A percentile compares a stretch with the other conserved stretches of the same genome.
phyloP scores from a whole-genome alignment of 2,329 filamentous ascomycete genomes.

The Coniochaeta sp. region DNA sequence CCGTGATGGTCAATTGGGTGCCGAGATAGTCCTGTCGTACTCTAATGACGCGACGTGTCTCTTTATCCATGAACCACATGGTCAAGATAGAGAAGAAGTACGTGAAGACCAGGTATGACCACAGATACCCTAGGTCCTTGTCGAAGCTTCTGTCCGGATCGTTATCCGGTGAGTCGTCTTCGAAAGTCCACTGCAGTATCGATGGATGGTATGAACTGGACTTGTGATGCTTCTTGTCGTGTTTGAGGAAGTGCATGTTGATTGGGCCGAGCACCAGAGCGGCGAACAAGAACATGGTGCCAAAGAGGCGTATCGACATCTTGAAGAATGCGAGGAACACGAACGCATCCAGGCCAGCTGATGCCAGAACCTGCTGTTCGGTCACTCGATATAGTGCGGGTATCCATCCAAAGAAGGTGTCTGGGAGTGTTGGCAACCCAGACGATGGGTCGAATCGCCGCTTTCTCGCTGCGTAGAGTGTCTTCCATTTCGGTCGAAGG shows the following conservation, averaged over 20 bases:
- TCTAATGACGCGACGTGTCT: slow-evolving; percentile 80
- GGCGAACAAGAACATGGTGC: slow-evolving; percentile 74
- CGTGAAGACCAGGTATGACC: slow-evolving; percentile 91
- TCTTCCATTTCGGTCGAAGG: slow-evolving; percentile 84
- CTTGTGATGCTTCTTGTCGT: slow-evolving; percentile 5
- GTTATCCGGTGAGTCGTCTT: slow-evolving; percentile 13
- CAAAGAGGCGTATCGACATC: slow-evolving; percentile 81
- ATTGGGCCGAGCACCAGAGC: slow-evolving; percentile 77
- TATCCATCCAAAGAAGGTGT: slow-evolving; percentile 90
- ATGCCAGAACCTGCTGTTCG: slow-evolving; percentile 82
- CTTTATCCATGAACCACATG: slow-evolving; percentile 72
- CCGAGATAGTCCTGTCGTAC: slow-evolving; percentile 87
- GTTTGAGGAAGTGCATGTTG: slow-evolving; percentile 57
- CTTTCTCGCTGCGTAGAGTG: slow-evolving; percentile 84
- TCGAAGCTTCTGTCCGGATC: slow-evolving; percentile 22
- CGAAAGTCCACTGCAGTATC: slow-evolving; percentile 8
- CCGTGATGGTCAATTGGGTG: slow-evolving; percentile 89
- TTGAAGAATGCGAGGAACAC: slow-evolving; percentile 96
- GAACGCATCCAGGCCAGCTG: slow-evolving; percentile 89
- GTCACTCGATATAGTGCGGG: slow-evolving; percentile 75
- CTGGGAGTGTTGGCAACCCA: slow-evolving; percentile 69
- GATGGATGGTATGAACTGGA: slow-evolving; percentile 5
- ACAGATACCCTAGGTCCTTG: slow-evolving; percentile 55
- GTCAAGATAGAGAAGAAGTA: slow-evolving; percentile 84
- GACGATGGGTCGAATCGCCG: slow-evolving; percentile 55